Percentiles rank a stretch among this genome's conserved stretches.
These are phyloP conservation scores for Lathyrus aphaca DNA, from an alignment of 306 rosid species.

Conservation along the genomic window DNA sequence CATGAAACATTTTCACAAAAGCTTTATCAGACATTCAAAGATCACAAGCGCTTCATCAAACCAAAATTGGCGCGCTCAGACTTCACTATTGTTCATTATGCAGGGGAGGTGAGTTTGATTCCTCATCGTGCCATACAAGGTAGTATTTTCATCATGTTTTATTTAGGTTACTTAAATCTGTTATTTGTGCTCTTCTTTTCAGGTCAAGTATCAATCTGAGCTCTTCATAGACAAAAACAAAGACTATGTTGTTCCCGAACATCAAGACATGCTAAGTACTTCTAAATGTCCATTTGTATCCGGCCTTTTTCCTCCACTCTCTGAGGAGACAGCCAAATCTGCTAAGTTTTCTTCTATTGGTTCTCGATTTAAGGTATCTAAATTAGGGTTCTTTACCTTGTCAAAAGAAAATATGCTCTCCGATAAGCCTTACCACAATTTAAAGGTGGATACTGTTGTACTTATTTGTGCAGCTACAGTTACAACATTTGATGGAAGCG, in stretches of 20 bases:
- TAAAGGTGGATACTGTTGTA: slow-evolving; percentile 41
- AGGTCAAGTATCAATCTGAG: slow-evolving; percentile 93
- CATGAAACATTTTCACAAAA: slow-evolving; percentile 85
- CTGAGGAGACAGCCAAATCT: slow-evolving; percentile 78
- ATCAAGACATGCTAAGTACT: slow-evolving; percentile 84
- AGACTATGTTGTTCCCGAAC: slow-evolving; percentile 94
- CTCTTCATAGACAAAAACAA: slow-evolving; percentile 90
- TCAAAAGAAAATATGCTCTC: slow-evolving; percentile 36
- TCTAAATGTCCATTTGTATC: slow-evolving; percentile 87
- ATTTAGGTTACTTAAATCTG: slow-evolving; percentile 32
- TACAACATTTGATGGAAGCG: slow-evolving; percentile 91
- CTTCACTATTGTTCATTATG: slow-evolving; percentile 82
- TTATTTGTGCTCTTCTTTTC: slow-evolving; percentile 46
- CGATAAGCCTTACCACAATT: slow-evolving; percentile 36
- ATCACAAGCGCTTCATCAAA: slow-evolving; percentile 85
- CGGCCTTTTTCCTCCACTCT: slow-evolving; percentile 73
- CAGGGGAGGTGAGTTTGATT: slow-evolving; percentile 79
- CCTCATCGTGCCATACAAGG: slow-evolving; percentile 34
- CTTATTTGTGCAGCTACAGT: slow-evolving; percentile 73
- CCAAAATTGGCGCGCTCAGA: slow-evolving; percentile 89
- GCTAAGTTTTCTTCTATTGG: slow-evolving; percentile 95
- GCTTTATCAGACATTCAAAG: slow-evolving; percentile 90
- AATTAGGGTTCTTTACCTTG: slow-evolving; percentile 35
- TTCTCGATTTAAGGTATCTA: slow-evolving; percentile 81
- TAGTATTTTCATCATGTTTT: slow-evolving; percentile 23